Conservation (phyloP, 177 flowering plant species). For the Tripterygium wilfordii region DNA sequence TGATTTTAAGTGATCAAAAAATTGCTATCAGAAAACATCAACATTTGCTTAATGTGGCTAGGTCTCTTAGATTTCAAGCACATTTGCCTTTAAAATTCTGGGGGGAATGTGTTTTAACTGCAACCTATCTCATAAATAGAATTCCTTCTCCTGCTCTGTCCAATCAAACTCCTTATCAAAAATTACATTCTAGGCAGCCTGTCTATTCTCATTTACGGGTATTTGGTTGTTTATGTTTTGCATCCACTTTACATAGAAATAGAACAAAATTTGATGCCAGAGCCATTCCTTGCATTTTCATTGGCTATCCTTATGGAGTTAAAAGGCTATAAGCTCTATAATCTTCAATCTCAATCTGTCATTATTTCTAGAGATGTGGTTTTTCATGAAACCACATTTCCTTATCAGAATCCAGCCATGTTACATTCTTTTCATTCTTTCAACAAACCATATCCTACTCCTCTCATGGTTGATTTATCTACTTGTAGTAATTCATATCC, state of each 20-base stretch:
- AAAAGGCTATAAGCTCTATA: not conserved
- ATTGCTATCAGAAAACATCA: not conserved
- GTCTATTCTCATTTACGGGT: not conserved
- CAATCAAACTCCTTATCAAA: not conserved
- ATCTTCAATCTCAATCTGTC: not conserved
- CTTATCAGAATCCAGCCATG: not conserved
- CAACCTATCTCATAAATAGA: not conserved
- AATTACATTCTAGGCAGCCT: not conserved
- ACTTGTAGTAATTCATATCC: too few relatives aligned
- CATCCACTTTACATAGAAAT: not conserved
- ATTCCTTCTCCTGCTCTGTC: not conserved
- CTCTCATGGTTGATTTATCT: not conserved
- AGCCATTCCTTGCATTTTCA: not conserved
- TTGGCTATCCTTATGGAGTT: not conserved
- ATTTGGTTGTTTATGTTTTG: slow-evolving; percentile 1
- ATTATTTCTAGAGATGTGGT: not conserved
- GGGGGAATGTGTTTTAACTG: not conserved
- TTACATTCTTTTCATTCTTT: not conserved
- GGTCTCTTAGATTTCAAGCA: not conserved
- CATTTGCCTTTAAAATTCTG: not conserved
- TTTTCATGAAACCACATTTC: not conserved
- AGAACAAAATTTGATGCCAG: not conserved
- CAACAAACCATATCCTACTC: not conserved
- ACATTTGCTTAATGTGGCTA: not conserved
- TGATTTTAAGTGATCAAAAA: too few relatives aligned